Conservation (phyloP, 2,329 filamentous ascomycete genomes). For the Camillea tinctor region DNA sequence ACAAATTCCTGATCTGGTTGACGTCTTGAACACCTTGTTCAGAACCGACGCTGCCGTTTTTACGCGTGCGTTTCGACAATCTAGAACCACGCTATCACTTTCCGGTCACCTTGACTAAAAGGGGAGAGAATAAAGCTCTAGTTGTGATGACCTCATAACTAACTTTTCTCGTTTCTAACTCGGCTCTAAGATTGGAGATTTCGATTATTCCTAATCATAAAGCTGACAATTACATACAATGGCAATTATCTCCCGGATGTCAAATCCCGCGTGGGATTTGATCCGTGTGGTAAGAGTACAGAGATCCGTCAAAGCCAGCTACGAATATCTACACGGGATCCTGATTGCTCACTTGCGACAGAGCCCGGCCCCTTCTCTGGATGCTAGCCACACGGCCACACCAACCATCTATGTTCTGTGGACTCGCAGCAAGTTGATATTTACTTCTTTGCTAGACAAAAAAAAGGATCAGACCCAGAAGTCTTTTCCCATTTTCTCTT, state of each 20-base stretch:
- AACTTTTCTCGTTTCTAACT: constrained; percentile 3
- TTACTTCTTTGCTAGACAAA: constrained; percentile 24
- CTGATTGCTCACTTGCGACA: constrained; percentile 5
- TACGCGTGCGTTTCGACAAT: background rate
- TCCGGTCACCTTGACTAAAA: background rate
- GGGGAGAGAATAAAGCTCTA: background rate
- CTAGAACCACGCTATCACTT: background rate
- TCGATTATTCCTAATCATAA: background rate
- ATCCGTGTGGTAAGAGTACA: constrained; percentile 4
- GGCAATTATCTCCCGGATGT: background rate
- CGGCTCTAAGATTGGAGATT: constrained; percentile 15
- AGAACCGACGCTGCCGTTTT: background rate
- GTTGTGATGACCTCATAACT: background rate
- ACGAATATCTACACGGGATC: constrained; percentile 12
- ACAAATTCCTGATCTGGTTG: background rate
- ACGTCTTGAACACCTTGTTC: background rate
- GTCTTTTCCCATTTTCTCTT: constrained; percentile 8
- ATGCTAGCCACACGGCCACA: constrained; percentile 13
- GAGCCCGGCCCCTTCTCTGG: constrained; percentile 16
- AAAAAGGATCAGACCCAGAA: constrained; percentile 18
- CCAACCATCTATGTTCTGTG: constrained; percentile 5
- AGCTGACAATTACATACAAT: background rate
- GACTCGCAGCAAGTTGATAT: constrained; percentile 11
- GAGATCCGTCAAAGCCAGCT: constrained; percentile 6
- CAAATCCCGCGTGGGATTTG: background rate